Percentiles rank a stretch among this genome's conserved stretches.
Evolutionary conservation across 169 alveolate species (phyloP).

Genomic region (Cryptosporidium bovis): DNA sequence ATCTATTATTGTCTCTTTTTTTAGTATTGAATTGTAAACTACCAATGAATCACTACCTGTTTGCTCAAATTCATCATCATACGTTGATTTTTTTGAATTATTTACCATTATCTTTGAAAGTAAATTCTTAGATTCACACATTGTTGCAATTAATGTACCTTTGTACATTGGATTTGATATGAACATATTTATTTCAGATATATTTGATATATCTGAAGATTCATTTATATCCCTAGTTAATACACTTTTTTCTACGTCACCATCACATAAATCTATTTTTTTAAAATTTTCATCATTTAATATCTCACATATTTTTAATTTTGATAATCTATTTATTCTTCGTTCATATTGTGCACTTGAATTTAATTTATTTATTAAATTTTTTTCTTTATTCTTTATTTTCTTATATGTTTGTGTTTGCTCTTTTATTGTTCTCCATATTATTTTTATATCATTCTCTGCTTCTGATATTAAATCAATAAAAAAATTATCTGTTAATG

Average conservation of each 20-base stretch:
- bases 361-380: constrained; percentile 4
- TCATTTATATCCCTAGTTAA: constrained; percentile 36
- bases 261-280: constrained; percentile 10
- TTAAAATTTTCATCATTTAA: constrained; percentile 6
- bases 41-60: constrained; percentile 33
- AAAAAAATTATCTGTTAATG: constrained; percentile 35
- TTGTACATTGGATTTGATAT: constrained; percentile 51
- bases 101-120: constrained; percentile 27
- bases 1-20: constrained; percentile 18
- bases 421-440: constrained; percentile 56
- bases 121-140: constrained; percentile 36
- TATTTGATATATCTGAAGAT: constrained; percentile 9
- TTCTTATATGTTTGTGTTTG: constrained; percentile 7
- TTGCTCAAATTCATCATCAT: constrained; percentile 64
- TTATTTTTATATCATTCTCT: constrained; percentile 49
- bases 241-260: constrained; percentile 16
- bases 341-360: constrained; percentile 30
- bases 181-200: constrained; percentile 14
- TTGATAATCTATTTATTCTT: constrained; percentile 40
- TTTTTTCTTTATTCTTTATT: neutral
- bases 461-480: constrained; percentile 52
- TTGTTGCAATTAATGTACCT: constrained; percentile 44
- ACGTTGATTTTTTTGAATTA: constrained; percentile 28
- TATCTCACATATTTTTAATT: constrained; percentile 10
- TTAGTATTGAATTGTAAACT: constrained; percentile 36